Conservation (phyloP, 2,329 filamentous ascomycete genomes). For the Colletotrichum destructivum region DNA sequence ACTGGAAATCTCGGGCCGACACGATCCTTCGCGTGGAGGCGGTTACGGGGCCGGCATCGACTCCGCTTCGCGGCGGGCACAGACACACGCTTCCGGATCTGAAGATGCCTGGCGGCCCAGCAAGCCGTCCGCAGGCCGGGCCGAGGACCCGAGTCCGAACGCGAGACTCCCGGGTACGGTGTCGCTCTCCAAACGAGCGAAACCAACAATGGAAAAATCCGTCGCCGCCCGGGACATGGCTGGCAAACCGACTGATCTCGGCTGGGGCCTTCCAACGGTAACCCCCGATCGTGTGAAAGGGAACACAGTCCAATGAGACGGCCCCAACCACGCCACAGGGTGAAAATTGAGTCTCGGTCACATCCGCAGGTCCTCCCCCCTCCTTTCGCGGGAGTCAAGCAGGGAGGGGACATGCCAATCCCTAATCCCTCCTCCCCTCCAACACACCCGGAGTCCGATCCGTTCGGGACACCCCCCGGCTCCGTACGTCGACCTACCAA, state of each 20-base stretch:
- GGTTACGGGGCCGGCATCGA: background rate
- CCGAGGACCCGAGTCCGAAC: background rate
- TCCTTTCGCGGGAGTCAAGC: background rate
- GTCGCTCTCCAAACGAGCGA: background rate
- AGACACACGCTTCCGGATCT: no score
- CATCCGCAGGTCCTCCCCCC: conserved; percentile 9
- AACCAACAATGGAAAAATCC: conserved; percentile 2
- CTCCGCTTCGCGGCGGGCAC: background rate
- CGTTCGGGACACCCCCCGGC: conserved; percentile 15
- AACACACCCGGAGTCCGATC: conserved; percentile 20
- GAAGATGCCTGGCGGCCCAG: background rate
- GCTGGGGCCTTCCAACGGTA: conserved; percentile 17
- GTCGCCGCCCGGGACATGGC: conserved; percentile 19
- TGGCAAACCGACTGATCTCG: conserved; percentile 9
- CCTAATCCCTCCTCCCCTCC: background rate
- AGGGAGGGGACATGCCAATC: background rate
- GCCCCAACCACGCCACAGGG: background rate
- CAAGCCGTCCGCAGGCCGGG: background rate
- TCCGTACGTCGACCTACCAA: conserved; percentile 30
- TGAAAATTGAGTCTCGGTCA: conserved; percentile 29
- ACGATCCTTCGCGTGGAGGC: background rate
- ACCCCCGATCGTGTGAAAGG: conserved; percentile 3
- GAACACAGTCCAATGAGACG: background rate
- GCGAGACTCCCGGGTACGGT: background rate
- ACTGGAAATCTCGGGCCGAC: background rate